These are phyloP conservation scores for Claviceps monticola DNA, from an alignment of 2,329 filamentous ascomycete genomes.

Conservation along the genomic window DNA sequence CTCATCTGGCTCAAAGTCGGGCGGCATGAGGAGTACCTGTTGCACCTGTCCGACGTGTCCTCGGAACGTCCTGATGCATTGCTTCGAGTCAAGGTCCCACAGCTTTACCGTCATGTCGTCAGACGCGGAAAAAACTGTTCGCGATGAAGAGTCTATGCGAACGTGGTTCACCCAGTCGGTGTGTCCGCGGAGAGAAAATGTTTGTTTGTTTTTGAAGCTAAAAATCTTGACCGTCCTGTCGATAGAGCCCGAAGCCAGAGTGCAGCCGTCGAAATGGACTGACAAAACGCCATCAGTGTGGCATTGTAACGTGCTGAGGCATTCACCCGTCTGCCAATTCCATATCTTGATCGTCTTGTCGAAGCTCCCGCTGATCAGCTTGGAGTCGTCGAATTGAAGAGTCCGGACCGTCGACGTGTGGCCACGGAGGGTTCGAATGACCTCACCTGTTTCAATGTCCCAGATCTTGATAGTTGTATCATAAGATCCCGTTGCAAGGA, in stretches of 20 bases:
- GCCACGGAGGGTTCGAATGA: slow-evolving; percentile 70
- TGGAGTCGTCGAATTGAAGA: slow-evolving; percentile 83
- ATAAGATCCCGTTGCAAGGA: slow-evolving; percentile 88
- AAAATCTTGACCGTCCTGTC: slow-evolving; percentile 87
- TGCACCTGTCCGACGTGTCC: slow-evolving; percentile 94
- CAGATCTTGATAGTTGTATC: slow-evolving; percentile 93
- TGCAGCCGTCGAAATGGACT: slow-evolving; percentile 73
- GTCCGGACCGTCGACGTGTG: slow-evolving; percentile 76
- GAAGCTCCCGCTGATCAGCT: slow-evolving; percentile 79
- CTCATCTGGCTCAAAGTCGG: slow-evolving; percentile 82
- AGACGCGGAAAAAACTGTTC: slow-evolving; percentile 82
- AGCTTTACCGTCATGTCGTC: slow-evolving; percentile 86
- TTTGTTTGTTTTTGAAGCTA: slow-evolving; percentile 75
- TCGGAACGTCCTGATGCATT: slow-evolving; percentile 63
- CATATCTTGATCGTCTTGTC: slow-evolving; percentile 84
- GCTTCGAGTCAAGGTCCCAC: slow-evolving; percentile 80
- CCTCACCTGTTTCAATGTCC: slow-evolving; percentile 79
- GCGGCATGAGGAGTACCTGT: slow-evolving; percentile 71
- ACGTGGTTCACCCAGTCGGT: slow-evolving; percentile 96
- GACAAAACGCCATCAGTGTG: slow-evolving; percentile 76
- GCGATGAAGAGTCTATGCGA: slow-evolving; percentile 65
- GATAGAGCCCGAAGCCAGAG: slow-evolving; percentile 77
- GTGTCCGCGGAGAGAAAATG: slow-evolving; percentile 70
- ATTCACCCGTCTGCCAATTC: slow-evolving; percentile 90
- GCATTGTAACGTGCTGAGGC: slow-evolving; percentile 64